phyloP scores from a whole-genome alignment of 1,139 yeast species.

The Eremothecium cymbalariae region DNA sequence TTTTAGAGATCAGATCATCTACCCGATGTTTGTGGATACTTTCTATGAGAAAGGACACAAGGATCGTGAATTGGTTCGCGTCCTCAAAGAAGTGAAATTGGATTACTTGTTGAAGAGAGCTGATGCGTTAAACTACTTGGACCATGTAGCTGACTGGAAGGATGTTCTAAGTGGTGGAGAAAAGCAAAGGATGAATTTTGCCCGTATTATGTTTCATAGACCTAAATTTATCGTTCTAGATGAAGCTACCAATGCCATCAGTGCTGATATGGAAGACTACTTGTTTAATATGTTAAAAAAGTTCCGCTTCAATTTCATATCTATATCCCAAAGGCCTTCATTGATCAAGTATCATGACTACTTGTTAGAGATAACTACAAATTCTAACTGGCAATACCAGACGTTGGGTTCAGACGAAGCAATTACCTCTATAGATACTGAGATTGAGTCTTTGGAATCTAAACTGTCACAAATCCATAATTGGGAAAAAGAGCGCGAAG shows the following conservation, averaged over 20 bases:
- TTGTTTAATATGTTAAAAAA: conserved; percentile 68
- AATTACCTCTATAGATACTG: conserved; percentile 54
- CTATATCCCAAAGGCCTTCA: conserved; percentile 80
- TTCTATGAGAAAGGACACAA: conserved; percentile 66
- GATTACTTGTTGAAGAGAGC: conserved; percentile 59
- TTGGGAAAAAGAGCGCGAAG: conserved; percentile 46
- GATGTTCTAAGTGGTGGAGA: conserved; percentile 94
- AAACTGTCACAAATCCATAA: conserved; percentile 46
- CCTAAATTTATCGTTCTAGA: conserved; percentile 82
- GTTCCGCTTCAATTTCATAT: conserved; percentile 68
- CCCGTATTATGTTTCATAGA: conserved; percentile 71
- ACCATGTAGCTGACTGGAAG: conserved; percentile 66
- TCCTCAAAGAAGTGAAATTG: conserved; percentile 66
- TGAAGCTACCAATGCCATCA: conserved; percentile 89
- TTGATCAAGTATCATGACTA: conserved; percentile 78
- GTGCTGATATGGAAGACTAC: conserved; percentile 85
- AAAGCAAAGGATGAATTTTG: conserved; percentile 85
- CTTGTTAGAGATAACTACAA: conserved; percentile 50
- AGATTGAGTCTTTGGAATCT: conserved; percentile 50
- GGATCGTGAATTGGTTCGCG: conserved; percentile 61
- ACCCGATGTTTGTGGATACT: conserved; percentile 72
- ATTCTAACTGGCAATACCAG: conserved; percentile 42
- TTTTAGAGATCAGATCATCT: conserved; percentile 77
- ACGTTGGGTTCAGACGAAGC: conserved; percentile 52
- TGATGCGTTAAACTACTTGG: conserved; percentile 34